Percentiles rank a stretch among this genome's conserved stretches.
Conservation (phyloP, 805 yeast genomes). For the Candida palmyrensis region DNA sequence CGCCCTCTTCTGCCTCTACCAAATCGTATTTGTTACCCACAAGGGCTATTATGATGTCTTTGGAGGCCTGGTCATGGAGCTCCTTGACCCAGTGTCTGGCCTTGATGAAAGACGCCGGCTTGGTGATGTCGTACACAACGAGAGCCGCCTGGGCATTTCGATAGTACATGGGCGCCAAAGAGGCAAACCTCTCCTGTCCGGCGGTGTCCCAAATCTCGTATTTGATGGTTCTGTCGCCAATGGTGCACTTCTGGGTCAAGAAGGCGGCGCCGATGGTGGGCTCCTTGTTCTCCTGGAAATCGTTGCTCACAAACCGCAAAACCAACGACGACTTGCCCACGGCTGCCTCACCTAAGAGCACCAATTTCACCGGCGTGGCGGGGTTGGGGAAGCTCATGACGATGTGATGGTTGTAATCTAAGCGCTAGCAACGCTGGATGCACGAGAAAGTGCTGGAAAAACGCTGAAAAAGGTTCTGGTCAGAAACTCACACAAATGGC, state of each 20-base stretch:
- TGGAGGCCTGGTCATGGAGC: slow-evolving; percentile 91
- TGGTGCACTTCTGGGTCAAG: slow-evolving; percentile 85
- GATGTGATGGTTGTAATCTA: not conserved
- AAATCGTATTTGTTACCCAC: slow-evolving; percentile 92
- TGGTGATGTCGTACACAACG: slow-evolving; percentile 92
- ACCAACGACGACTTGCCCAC: slow-evolving; percentile 95
- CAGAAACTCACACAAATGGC: no score
- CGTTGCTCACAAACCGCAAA: slow-evolving; percentile 87
- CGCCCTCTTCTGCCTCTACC: slow-evolving; percentile 45
- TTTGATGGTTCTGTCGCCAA: slow-evolving; percentile 81
- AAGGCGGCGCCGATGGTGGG: slow-evolving; percentile 99
- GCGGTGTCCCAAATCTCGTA: slow-evolving; percentile 97
- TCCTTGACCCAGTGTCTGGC: slow-evolving; percentile 99
- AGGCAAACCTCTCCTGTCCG: slow-evolving; percentile 95
- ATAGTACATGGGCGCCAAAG: slow-evolving; percentile 95
- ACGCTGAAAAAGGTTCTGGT: no score
- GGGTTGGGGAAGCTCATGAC: slow-evolving; percentile 26
- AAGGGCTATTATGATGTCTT: slow-evolving; percentile 84
- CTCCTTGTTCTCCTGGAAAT: slow-evolving; percentile 94
- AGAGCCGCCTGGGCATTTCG: slow-evolving; percentile 96
- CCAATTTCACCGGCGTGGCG: slow-evolving; percentile 79
- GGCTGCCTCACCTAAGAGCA: slow-evolving; percentile 93
- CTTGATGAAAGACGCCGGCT: slow-evolving; percentile 89
- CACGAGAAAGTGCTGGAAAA: no score
- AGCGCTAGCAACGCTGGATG: no score